Conservation (phyloP, 176 grass and related monocot genomes). For the Urochloa ruziziensis region DNA sequence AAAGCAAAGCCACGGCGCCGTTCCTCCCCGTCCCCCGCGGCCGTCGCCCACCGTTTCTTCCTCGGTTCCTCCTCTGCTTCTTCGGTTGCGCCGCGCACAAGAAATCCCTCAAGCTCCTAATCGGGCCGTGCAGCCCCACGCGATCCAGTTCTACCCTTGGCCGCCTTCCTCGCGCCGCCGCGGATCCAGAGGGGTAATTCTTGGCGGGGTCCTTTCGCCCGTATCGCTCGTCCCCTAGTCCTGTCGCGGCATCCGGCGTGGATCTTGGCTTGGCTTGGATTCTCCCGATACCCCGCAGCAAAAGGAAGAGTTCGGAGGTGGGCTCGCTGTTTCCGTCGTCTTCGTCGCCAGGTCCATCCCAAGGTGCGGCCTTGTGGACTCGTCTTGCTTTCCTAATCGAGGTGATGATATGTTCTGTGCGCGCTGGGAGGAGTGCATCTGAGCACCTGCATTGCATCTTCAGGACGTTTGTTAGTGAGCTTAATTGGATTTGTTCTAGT, state of each 20-base stretch:
- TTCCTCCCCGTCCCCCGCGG: too few relatives aligned
- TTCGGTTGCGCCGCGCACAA: neutral
- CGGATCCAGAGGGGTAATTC: slow-evolving; percentile 15
- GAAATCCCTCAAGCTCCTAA: neutral
- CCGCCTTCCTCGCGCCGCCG: neutral
- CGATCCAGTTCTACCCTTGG: neutral
- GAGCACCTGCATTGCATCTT: slow-evolving; percentile 28
- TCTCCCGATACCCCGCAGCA: neutral
- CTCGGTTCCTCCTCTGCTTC: neutral
- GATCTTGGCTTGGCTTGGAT: slow-evolving; percentile 30
- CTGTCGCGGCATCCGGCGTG: neutral
- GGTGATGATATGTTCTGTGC: neutral
- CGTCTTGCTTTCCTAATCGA: neutral
- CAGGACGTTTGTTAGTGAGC: neutral
- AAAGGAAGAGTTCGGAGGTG: neutral
- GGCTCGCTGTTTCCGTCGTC: too few relatives aligned
- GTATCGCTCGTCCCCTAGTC: neutral
- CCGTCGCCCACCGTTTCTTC: slow-evolving; percentile 7
- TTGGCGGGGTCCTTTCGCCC: neutral
- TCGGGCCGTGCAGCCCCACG: neutral
- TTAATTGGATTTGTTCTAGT: slow-evolving; percentile 10
- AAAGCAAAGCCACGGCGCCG: too few relatives aligned
- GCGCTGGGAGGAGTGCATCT: neutral
- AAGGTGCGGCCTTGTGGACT: neutral
- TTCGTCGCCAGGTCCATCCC: neutral